These are phyloP conservation scores for Aurantiochytrium sp. DNA, from an alignment of 108 stramenopile species.

Conservation along the genomic window DNA sequence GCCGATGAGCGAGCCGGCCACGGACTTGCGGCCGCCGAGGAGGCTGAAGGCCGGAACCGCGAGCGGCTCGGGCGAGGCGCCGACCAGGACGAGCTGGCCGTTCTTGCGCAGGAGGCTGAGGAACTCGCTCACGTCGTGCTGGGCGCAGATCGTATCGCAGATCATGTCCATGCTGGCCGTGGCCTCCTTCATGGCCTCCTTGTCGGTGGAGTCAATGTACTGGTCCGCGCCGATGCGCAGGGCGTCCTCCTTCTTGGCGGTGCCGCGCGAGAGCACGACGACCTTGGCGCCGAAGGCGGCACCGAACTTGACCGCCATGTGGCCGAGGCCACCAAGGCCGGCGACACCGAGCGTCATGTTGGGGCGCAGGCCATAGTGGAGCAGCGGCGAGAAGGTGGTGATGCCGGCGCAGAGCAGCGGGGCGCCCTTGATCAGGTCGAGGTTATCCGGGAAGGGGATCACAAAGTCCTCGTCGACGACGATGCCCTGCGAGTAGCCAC, in stretches of 20 bases:
- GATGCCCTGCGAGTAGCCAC: conserved; percentile 42
- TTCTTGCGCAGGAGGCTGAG: conserved; percentile 39
- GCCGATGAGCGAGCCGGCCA: conserved; percentile 56
- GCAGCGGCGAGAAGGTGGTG: conserved; percentile 58
- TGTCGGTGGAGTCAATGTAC: conserved; percentile 42
- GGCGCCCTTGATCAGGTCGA: conserved; percentile 35
- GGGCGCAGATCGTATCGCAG: conserved; percentile 49
- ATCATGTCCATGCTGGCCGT: conserved; percentile 50
- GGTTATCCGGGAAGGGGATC: background rate
- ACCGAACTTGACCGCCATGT: conserved; percentile 60
- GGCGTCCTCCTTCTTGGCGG: conserved; percentile 50
- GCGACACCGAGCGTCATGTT: conserved; percentile 55
- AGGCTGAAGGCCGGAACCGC: conserved; percentile 27
- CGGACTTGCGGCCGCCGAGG: background rate
- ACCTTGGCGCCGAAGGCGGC: conserved; percentile 53
- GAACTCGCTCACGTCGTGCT: conserved; percentile 43
- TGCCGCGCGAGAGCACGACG: conserved; percentile 46
- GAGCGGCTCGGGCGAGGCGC: background rate
- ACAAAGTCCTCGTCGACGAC: conserved; percentile 29
- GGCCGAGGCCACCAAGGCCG: conserved; percentile 66
- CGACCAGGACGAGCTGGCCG: conserved; percentile 46
- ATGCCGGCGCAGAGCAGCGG: conserved; percentile 65
- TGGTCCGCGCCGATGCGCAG: conserved; percentile 44
- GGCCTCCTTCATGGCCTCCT: conserved; percentile 44
- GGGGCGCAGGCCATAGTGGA: conserved; percentile 38